Percentiles rank a stretch among this genome's conserved stretches.
Conservation (phyloP, 202 grass and related monocot genomes). For the Alloteropsis angusta region DNA sequence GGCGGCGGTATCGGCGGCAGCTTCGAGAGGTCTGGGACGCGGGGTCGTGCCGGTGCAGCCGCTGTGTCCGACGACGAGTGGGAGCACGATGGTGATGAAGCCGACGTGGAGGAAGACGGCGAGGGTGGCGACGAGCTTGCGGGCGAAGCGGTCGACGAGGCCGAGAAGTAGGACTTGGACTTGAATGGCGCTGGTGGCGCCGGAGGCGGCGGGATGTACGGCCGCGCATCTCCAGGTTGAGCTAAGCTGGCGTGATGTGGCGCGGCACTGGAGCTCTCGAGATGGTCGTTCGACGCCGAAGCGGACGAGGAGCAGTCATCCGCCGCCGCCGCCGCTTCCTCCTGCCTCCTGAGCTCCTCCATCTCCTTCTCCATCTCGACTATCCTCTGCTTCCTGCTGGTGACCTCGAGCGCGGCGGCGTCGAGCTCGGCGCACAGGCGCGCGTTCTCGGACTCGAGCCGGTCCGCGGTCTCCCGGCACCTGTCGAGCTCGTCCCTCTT, state of each 20-base stretch:
- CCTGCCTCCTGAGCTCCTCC: constrained; percentile 37
- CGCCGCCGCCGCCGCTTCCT: not conserved
- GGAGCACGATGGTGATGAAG: constrained; percentile 42
- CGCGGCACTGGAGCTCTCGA: constrained; percentile 16
- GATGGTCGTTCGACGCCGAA: constrained; percentile 33
- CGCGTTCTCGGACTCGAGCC: constrained; percentile 69
- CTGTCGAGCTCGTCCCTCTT: constrained; percentile 50
- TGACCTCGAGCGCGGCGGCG: constrained; percentile 34
- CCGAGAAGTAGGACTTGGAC: constrained; percentile 45
- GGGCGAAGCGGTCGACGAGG: constrained; percentile 30
- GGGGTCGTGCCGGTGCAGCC: constrained; percentile 3
- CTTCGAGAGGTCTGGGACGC: constrained; percentile 38
- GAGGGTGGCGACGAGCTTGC: constrained; percentile 42
- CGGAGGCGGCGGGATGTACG: constrained; percentile 15
- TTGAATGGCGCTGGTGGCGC: constrained; percentile 20
- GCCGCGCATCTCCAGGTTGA: not conserved
- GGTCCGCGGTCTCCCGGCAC: constrained; percentile 37
- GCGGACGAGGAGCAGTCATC: constrained; percentile 75
- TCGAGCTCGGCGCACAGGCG: constrained; percentile 59
- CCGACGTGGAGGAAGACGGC: constrained; percentile 42
- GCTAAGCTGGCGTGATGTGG: not conserved
- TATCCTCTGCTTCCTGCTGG: constrained; percentile 53
- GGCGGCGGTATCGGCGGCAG: constrained; percentile 74
- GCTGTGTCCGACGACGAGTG: constrained; percentile 42
- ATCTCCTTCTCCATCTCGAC: constrained; percentile 64